Evolutionary conservation across 179 eudicot species (phyloP).

Genomic region (Pouteria campechiana): DNA sequence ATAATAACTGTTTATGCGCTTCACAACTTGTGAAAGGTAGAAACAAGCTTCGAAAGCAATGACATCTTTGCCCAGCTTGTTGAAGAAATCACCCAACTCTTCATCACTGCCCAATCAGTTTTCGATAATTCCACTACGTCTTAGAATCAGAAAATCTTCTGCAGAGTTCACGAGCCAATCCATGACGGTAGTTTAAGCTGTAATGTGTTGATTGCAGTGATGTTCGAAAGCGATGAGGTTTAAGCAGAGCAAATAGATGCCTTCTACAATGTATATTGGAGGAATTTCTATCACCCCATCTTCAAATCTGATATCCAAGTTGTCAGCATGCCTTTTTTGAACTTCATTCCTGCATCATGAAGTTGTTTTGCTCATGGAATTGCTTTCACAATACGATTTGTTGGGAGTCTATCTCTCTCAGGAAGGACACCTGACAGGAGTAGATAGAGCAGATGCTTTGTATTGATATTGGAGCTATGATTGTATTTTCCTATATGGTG

Average conservation of each 20-base stretch:
- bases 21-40: not conserved
- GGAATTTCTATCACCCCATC: slow-evolving; percentile 15
- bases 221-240: slow-evolving; percentile 13
- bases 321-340: not conserved
- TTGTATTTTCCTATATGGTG: too few relatives aligned
- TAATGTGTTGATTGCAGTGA: slow-evolving; percentile 8
- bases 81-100: slow-evolving; percentile 12
- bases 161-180: slow-evolving; percentile 15
- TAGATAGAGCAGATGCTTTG: too few relatives aligned
- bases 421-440: too few relatives aligned
- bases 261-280: slow-evolving; percentile 11
- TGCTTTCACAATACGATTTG: too few relatives aligned
- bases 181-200: slow-evolving; percentile 15
- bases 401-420: too few relatives aligned
- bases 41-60: too few relatives aligned
- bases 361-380: slow-evolving; percentile 10
- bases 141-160: slow-evolving; percentile 15
- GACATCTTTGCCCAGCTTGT: slow-evolving; percentile 4
- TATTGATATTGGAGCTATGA: too few relatives aligned
- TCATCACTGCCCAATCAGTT: slow-evolving; percentile 15
- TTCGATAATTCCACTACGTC: slow-evolving; percentile 9
- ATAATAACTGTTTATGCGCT: not conserved
- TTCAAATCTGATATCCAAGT: slow-evolving; percentile 12
- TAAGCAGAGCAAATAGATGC: slow-evolving; percentile 7
- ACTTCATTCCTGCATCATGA: slow-evolving; percentile 15